Percentiles rank a stretch among this genome's conserved stretches.
phyloP scores from a whole-genome alignment of 805 yeast genomes.

The Kluyveromyces dobzhanskii region DNA sequence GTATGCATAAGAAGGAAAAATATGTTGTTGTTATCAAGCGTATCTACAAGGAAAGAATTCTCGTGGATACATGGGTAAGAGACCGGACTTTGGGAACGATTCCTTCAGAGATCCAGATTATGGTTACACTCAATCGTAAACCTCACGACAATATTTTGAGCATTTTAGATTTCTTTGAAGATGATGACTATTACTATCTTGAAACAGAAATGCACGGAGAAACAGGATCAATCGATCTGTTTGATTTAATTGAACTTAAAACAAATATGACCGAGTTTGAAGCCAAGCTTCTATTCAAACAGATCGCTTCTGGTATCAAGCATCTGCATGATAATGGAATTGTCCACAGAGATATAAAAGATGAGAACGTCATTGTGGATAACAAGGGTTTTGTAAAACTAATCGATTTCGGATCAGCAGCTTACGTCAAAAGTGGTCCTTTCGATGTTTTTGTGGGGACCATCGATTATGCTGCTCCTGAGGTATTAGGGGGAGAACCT shows the following conservation, averaged over 20 bases:
- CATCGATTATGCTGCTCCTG: conserved; percentile 96
- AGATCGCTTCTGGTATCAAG: conserved; percentile 66
- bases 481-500: conserved; percentile 79
- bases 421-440: conserved; percentile 83
- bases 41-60: conserved; percentile 82
- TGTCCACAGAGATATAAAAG: conserved; percentile 91
- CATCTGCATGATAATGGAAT: conserved; percentile 83
- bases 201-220: conserved; percentile 92
- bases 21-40: conserved; percentile 77
- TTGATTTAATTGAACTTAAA: conserved; percentile 83
- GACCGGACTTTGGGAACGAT: conserved; percentile 87
- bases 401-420: conserved; percentile 95
- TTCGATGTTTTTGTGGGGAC: conserved; percentile 98
- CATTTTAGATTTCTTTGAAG: conserved; percentile 88
- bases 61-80: conserved; percentile 96
- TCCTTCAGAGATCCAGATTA: conserved; percentile 91
- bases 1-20: conserved; percentile 53
- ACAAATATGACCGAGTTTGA: conserved; percentile 74
- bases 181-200: conserved; percentile 77
- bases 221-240: conserved; percentile 81
- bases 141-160: conserved; percentile 87
- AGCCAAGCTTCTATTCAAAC: conserved; percentile 69
- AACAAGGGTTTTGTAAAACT: conserved; percentile 71
- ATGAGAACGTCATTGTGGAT: conserved; percentile 87
- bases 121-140: conserved; percentile 66